phyloP scores from a whole-genome alignment of 2,329 filamentous ascomycete species.

The Dactylellina drechsleri region DNA sequence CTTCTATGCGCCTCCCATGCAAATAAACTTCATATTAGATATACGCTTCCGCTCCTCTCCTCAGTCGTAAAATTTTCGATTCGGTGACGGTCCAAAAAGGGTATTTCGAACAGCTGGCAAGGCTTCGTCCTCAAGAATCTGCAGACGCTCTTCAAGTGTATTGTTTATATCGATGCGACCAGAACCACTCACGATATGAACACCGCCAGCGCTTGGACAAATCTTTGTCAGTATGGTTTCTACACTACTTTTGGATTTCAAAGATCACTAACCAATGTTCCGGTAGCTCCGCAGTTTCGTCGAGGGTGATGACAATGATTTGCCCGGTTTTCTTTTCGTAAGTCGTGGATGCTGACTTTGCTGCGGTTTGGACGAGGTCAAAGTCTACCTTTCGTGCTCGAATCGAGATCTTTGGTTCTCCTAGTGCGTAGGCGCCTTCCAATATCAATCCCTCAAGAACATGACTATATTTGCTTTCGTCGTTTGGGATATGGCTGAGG shows the following conservation, averaged over 20 bases:
- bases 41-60: neutral
- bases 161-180: conserved; percentile 99
- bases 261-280: conserved; percentile 78
- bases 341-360: conserved; percentile 78
- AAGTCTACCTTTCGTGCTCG: conserved; percentile 82
- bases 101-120: conserved; percentile 85
- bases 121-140: conserved; percentile 82
- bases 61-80: conserved; percentile 94
- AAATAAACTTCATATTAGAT: too few species aligned
- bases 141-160: conserved; percentile 91
- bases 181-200: conserved; percentile 79
- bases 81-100: conserved; percentile 92
- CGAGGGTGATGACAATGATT: conserved; percentile 75
- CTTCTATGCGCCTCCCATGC: too few species aligned
- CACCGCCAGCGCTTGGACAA: conserved; percentile 77
- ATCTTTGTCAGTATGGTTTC: too few species aligned
- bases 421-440: conserved; percentile 88
- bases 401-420: conserved; percentile 79
- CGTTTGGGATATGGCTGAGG: conserved; percentile 73
- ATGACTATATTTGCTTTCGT: conserved; percentile 77
- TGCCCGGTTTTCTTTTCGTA: conserved; percentile 82
- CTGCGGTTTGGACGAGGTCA: conserved; percentile 76
- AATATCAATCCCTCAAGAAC: conserved; percentile 83
- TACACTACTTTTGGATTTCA: too few species aligned
- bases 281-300: conserved; percentile 81